Conservation (phyloP, 176 grass and related monocot species). For the Tuctoria greenei region DNA sequence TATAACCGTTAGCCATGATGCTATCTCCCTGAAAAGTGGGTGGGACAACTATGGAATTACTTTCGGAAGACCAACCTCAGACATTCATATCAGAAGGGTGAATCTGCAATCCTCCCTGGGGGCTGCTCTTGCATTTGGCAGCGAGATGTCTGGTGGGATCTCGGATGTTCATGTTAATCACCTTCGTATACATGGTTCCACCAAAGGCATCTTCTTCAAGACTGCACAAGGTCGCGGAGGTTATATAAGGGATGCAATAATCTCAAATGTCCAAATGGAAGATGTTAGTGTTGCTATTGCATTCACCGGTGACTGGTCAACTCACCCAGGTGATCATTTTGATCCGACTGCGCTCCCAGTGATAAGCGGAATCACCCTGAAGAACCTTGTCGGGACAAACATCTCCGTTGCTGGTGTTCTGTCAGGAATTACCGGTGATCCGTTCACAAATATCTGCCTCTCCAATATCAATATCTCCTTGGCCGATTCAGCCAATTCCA, state of each 20-base stretch:
- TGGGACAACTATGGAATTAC: slow-evolving; percentile 73
- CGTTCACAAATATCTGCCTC: slow-evolving; percentile 75
- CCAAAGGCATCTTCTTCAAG: slow-evolving; percentile 64
- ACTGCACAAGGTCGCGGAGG: slow-evolving; percentile 71
- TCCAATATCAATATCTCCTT: slow-evolving; percentile 60
- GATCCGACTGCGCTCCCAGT: slow-evolving; percentile 53
- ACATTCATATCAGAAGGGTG: slow-evolving; percentile 59
- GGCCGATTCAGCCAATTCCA: slow-evolving; percentile 32
- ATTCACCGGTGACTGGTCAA: slow-evolving; percentile 57
- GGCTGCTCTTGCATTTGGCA: slow-evolving; percentile 72
- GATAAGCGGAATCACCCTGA: slow-evolving; percentile 62
- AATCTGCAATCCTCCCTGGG: slow-evolving; percentile 59
- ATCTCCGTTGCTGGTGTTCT: slow-evolving; percentile 57
- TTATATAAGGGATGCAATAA: slow-evolving; percentile 56
- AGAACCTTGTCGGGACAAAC: slow-evolving; percentile 64
- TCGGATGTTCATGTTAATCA: slow-evolving; percentile 48
- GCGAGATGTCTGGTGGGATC: slow-evolving; percentile 88
- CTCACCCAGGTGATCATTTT: slow-evolving; percentile 61
- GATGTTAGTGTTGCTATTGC: slow-evolving; percentile 56
- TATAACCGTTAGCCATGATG: slow-evolving; percentile 57
- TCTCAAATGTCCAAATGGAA: slow-evolving; percentile 73
- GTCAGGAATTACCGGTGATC: slow-evolving; percentile 65
- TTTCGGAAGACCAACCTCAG: slow-evolving; percentile 53
- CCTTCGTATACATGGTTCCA: slow-evolving; percentile 55
- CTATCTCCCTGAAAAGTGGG: slow-evolving; percentile 77